phyloP scores from a whole-genome alignment of 768 basidiomycete species.

The Mycena chlorophos region DNA sequence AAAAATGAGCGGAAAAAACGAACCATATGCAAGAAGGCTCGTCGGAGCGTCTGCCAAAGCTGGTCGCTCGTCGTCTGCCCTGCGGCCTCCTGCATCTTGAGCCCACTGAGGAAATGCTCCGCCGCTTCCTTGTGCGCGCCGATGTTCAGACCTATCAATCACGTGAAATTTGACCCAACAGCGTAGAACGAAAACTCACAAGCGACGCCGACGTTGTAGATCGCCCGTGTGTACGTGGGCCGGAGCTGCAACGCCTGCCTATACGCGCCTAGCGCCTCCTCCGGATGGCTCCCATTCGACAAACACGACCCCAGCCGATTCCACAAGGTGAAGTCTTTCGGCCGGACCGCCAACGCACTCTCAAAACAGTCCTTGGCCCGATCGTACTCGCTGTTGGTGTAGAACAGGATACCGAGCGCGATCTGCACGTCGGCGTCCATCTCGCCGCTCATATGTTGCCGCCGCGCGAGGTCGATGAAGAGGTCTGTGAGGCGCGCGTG shows the following conservation, averaged over 20 bases:
- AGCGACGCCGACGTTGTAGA: conserved; percentile 97
- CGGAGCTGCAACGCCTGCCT: conserved; percentile 85
- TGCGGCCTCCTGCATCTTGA: conserved; percentile 73
- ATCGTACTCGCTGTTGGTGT: conserved; percentile 83
- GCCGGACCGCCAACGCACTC: conserved; percentile 76
- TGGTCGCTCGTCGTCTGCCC: conserved; percentile 76
- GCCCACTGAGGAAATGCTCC: conserved; percentile 89
- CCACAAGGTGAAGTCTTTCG: conserved; percentile 95
- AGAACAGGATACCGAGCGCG: conserved; percentile 90
- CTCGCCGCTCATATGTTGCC: conserved; percentile 71
- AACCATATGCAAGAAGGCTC: conserved; percentile 82
- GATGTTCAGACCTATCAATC: conserved; percentile 80
- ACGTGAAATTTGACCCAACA: conserved; percentile 7
- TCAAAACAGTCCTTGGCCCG: conserved; percentile 94
- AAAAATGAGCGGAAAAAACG: conserved; percentile 29
- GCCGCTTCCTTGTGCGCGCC: conserved; percentile 94
- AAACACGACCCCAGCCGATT: conserved; percentile 93
- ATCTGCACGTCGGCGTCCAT: conserved; percentile 92
- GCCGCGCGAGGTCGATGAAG: conserved; percentile 80
- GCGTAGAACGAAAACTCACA: conserved; percentile 54
- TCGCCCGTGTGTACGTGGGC: conserved; percentile 95
- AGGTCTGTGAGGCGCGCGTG: conserved; percentile 77
- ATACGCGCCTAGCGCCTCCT: conserved; percentile 90
- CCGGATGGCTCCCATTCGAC: conserved; percentile 92
- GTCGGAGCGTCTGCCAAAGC: conserved; percentile 86